phyloP scores from a whole-genome alignment of 768 basidiomycete species.

The Strobilomyces confusus region DNA sequence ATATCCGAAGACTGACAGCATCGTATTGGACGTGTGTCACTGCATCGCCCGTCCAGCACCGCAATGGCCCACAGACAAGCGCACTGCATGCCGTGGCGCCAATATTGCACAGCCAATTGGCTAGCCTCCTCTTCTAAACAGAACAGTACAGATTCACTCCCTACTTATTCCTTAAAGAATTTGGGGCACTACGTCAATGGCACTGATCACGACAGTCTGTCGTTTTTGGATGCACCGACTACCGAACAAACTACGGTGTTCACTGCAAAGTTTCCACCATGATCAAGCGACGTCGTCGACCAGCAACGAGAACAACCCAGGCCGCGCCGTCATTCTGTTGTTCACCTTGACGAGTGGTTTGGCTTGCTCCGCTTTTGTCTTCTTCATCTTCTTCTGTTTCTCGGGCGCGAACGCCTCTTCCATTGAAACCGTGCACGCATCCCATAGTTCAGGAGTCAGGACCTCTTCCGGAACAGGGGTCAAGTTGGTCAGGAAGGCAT shows the following conservation, averaged over 20 bases:
- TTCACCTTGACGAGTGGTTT: constrained; percentile 19
- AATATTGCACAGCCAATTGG: no score
- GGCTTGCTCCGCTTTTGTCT: constrained; percentile 21
- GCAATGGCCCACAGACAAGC: no score
- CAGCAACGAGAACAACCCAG: constrained; percentile 40
- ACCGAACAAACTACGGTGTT: background rate
- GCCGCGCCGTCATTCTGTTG: constrained; percentile 12
- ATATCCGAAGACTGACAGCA: no score
- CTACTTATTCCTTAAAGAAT: no score
- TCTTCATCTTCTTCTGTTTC: constrained; percentile 42
- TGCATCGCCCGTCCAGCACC: no score
- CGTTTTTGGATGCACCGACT: background rate
- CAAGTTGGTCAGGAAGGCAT: constrained; percentile 43
- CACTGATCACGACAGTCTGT: no score
- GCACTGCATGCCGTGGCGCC: no score
- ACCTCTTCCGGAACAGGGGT: constrained; percentile 15
- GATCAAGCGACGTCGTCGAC: constrained; percentile 35
- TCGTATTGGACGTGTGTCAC: no score
- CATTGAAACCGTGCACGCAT: constrained; percentile 44
- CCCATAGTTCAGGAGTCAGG: constrained; percentile 40
- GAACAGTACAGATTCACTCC: no score
- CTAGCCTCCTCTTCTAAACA: no score
- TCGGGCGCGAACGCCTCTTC: constrained; percentile 48
- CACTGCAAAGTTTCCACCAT: no score
- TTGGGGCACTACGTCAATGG: no score